A percentile compares a stretch with the other conserved stretches of the same genome.
phyloP scores from a whole-genome alignment of 306 rosid species.

The Lotus japonicus region DNA sequence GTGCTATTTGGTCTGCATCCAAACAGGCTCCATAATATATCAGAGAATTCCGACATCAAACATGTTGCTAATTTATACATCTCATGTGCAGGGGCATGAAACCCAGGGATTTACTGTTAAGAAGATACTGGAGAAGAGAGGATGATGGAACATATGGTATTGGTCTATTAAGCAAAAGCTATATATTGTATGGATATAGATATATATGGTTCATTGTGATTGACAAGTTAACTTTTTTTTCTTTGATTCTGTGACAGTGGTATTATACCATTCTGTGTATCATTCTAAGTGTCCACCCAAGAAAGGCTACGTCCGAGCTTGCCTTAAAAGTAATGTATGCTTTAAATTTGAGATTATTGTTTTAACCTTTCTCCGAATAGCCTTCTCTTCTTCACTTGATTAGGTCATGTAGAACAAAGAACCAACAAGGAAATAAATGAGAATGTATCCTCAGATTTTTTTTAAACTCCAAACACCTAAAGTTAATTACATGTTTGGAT shows the following conservation, averaged over 20 bases:
- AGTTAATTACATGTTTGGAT: background rate
- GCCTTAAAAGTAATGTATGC: slow-evolving; percentile 89
- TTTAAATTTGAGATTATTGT: slow-evolving; percentile 21
- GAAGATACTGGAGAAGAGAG: slow-evolving; percentile 94
- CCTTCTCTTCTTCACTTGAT: too few species aligned
- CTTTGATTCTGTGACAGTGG: slow-evolving; percentile 47
- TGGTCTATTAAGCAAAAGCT: background rate
- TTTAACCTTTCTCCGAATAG: background rate
- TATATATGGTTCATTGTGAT: slow-evolving; percentile 5
- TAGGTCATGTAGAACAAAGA: background rate
- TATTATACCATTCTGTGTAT: slow-evolving; percentile 68
- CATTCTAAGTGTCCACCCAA: slow-evolving; percentile 65
- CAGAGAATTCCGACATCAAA: background rate
- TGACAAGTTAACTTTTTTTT: slow-evolving; percentile 6
- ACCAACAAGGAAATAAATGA: background rate
- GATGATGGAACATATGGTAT: slow-evolving; percentile 95
- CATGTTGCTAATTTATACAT: slow-evolving; percentile 22
- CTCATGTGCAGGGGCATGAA: slow-evolving; percentile 71
- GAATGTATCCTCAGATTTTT: background rate
- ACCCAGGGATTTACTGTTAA: slow-evolving; percentile 64
- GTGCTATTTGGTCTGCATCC: too few species aligned
- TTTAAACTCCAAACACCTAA: background rate
- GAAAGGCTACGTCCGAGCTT: slow-evolving; percentile 78
- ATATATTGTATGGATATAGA: background rate
- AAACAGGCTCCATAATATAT: background rate